Conservation (phyloP, 208 protist species). For the Acanthamoeba divionensis region DNA sequence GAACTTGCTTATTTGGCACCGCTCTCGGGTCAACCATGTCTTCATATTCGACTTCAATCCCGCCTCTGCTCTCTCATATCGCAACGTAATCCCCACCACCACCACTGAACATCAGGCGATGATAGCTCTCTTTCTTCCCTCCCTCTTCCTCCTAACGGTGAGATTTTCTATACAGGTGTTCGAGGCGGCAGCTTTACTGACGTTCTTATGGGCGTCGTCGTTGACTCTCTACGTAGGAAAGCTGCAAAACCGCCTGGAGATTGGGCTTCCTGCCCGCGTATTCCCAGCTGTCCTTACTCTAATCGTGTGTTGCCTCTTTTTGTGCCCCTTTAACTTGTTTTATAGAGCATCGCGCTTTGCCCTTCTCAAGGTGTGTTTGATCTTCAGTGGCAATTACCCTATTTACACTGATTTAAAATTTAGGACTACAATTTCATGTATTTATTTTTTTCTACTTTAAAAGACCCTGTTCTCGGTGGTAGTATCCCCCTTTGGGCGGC, state of each 20-base stretch:
- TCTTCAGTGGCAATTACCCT: too few relatives aligned
- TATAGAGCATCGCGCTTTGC: conserved; percentile 53
- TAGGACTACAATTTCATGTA: too few relatives aligned
- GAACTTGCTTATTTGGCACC: conserved; percentile 59
- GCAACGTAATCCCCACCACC: conserved; percentile 48
- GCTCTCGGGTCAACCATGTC: conserved; percentile 55
- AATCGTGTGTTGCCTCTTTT: conserved; percentile 42
- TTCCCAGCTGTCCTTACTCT: conserved; percentile 55
- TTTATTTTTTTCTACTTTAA: too few relatives aligned
- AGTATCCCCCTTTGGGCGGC: conserved; percentile 49
- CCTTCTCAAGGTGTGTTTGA: conserved; percentile 36
- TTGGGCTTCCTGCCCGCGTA: conserved; percentile 3
- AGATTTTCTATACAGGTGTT: not conserved
- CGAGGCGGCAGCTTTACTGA: conserved; percentile 52
- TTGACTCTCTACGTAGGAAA: conserved; percentile 60
- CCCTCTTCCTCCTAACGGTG: not conserved
- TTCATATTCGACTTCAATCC: conserved; percentile 66
- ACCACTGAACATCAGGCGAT: too few relatives aligned
- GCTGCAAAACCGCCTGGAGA: too few relatives aligned
- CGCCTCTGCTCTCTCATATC: not conserved
- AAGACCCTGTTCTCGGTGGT: not conserved
- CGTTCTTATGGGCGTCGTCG: conserved; percentile 33
- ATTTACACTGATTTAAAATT: too few relatives aligned
- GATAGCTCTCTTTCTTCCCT: not conserved
- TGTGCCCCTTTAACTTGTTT: conserved; percentile 64